Conservation (phyloP, 225 moss, liverwort and hornwort genomes). For the Sphagnum contortum region DNA sequence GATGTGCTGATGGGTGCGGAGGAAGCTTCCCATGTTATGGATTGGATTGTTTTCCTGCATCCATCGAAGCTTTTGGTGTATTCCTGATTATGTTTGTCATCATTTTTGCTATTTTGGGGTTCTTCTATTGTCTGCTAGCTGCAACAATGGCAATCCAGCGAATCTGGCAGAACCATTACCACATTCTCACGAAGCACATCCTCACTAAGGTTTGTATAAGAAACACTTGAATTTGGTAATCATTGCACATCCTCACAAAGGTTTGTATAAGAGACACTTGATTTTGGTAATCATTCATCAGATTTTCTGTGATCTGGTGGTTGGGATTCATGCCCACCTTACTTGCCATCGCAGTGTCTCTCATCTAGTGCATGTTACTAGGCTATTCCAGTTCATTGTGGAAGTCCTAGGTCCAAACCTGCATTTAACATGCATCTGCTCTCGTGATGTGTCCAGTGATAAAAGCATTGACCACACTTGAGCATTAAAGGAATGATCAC, state of each 20-base stretch:
- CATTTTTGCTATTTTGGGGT: slow-evolving; percentile 29
- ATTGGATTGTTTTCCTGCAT: slow-evolving; percentile 35
- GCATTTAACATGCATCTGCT: too few relatives aligned
- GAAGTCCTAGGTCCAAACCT: not conserved
- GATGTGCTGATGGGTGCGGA: slow-evolving; percentile 22
- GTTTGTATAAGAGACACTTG: not conserved
- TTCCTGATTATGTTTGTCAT: slow-evolving; percentile 27
- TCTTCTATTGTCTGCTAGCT: slow-evolving; percentile 30
- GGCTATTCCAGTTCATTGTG: not conserved
- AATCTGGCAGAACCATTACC: slow-evolving; percentile 19
- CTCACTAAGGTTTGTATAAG: slow-evolving; percentile 8
- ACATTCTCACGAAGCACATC: slow-evolving; percentile 14
- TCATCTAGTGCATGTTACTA: too few relatives aligned
- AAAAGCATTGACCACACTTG: too few relatives aligned
- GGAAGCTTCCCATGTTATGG: slow-evolving; percentile 19
- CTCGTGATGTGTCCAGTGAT: too few relatives aligned
- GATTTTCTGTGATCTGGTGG: too few relatives aligned
- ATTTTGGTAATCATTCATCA: too few relatives aligned
- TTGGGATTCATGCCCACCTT: too few relatives aligned
- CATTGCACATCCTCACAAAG: slow-evolving; percentile 8
- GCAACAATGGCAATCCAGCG: slow-evolving; percentile 23
- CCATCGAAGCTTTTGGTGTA: slow-evolving; percentile 27
- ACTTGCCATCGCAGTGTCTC: too few relatives aligned
- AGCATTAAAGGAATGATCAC: too few relatives aligned
- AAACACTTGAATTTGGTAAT: too few relatives aligned